Percentiles rank a stretch among this genome's conserved stretches.
Conservation (phyloP, 2,329 filamentous ascomycete species). For the Ascochyta lentis region DNA sequence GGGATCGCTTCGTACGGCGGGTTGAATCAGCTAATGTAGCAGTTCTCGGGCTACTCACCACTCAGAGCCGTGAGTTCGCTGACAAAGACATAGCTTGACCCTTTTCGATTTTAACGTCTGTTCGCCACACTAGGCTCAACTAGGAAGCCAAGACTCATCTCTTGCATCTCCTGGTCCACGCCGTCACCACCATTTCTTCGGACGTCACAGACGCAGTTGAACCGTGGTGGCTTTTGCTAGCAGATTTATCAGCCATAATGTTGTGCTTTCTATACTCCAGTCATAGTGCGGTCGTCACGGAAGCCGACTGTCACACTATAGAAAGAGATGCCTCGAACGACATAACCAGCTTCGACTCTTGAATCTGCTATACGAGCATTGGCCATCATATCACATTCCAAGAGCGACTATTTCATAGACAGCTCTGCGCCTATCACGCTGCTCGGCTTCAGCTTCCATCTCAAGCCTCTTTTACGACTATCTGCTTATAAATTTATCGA, state of each 20-base stretch:
- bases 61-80: conserved; percentile 15
- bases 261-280: conserved; percentile 9
- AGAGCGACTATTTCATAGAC: conserved; percentile 1
- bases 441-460: not conserved
- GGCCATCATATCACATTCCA: not conserved
- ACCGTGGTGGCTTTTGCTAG: conserved; percentile 2
- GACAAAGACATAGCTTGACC: conserved; percentile 5
- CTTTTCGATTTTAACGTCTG: not conserved
- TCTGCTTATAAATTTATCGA: not conserved
- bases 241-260: conserved; percentile 31
- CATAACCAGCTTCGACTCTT: not conserved
- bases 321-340: conserved; percentile 12
- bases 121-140: conserved; percentile 14
- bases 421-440: not conserved
- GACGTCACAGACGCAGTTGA: conserved; percentile 30
- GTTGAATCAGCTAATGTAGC: conserved; percentile 19
- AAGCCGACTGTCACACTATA: conserved; percentile 18
- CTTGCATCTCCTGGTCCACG: conserved; percentile 25
- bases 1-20: conserved; percentile 20
- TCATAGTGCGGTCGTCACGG: conserved; percentile 20
- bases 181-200: conserved; percentile 21
- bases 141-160: conserved; percentile 36
- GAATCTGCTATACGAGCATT: not conserved
- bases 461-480: not conserved
- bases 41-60: conserved; percentile 20